These are phyloP conservation scores for Hypericum perforatum DNA, from an alignment of 345 rosid genomes.

Conservation along the genomic window DNA sequence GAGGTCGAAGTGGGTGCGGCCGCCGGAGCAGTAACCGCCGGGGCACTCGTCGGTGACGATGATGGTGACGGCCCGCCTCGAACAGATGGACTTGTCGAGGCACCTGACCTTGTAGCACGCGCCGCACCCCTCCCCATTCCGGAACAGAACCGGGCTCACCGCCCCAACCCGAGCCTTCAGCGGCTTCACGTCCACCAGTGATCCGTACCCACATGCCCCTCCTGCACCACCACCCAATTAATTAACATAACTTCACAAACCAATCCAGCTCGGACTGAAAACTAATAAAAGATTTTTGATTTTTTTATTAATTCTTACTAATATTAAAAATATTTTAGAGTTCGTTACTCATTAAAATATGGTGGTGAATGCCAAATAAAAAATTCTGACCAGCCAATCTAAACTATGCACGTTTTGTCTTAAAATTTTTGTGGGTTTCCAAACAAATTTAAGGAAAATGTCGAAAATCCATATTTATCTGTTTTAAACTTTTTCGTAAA, in stretches of 20 bases:
- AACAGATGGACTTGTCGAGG: conserved; percentile 61
- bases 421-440: too few relatives aligned
- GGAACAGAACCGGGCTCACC: conserved; percentile 77
- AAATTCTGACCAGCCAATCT: too few relatives aligned
- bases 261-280: not conserved
- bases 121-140: conserved; percentile 86
- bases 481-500: too few relatives aligned
- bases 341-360: too few relatives aligned
- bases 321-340: too few relatives aligned
- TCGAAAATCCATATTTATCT: too few relatives aligned
- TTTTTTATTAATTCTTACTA: too few relatives aligned
- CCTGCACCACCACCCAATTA: conserved; percentile 33
- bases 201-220: conserved; percentile 96
- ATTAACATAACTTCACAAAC: not conserved
- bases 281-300: too few relatives aligned
- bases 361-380: too few relatives aligned
- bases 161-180: conserved; percentile 80
- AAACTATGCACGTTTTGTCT: too few relatives aligned
- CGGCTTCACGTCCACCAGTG: conserved; percentile 81
- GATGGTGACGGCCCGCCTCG: conserved; percentile 75
- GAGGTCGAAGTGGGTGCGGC: conserved; percentile 75
- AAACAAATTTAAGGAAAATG: too few relatives aligned
- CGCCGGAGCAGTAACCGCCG: conserved; percentile 49
- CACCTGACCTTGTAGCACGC: conserved; percentile 85
- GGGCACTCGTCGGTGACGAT: conserved; percentile 91